Percentiles rank a stretch among this genome's conserved stretches.
Evolutionary conservation across 73 alveolate genomes (phyloP).

Genomic region (Effrenium voratum): DNA sequence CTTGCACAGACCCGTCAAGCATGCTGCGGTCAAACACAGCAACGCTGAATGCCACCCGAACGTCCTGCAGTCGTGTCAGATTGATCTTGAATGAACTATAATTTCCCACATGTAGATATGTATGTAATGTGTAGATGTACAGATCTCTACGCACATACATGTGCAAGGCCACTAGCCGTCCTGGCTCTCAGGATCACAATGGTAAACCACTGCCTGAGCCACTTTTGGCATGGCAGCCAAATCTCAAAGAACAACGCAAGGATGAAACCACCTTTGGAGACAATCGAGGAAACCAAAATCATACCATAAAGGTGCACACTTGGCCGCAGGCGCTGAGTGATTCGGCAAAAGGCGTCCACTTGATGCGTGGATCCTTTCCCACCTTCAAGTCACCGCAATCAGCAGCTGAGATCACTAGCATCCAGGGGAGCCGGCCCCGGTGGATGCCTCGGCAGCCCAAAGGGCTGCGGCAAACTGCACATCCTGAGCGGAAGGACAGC

Average conservation of each 20-base stretch:
- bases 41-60: constrained; percentile 83
- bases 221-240: background rate
- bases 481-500: background rate
- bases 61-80: constrained; percentile 22
- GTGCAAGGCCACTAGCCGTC: background rate
- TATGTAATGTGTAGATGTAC: background rate
- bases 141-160: background rate
- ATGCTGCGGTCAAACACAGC: constrained; percentile 77
- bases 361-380: constrained; percentile 27
- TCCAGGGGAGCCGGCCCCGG: constrained; percentile 14
- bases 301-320: no score
- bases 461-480: background rate
- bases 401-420: background rate
- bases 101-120: background rate
- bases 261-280: background rate
- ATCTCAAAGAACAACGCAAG: background rate
- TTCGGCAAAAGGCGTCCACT: constrained; percentile 54
- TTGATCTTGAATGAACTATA: no score
- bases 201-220: constrained; percentile 50
- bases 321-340: constrained; percentile 18
- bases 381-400: background rate
- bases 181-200: constrained; percentile 51
- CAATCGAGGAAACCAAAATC: no score
- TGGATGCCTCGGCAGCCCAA: constrained; percentile 56
- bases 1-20: constrained; percentile 43